phyloP scores from a whole-genome alignment of 768 basidiomycete genomes.

The Vishniacozyma victoriae region DNA sequence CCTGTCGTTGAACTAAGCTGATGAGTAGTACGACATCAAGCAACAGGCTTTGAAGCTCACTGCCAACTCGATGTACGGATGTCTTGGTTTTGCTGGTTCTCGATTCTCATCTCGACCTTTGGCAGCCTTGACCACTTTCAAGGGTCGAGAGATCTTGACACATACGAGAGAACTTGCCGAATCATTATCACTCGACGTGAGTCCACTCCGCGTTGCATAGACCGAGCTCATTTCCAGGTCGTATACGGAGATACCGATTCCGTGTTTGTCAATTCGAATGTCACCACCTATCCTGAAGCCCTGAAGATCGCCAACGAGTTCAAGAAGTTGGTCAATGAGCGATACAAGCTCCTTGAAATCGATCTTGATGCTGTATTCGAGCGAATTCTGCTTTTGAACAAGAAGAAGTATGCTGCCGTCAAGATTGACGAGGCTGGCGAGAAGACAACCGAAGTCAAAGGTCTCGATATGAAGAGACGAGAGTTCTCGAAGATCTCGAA shows the following conservation, averaged over 20 bases:
- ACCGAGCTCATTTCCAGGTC: conserved; percentile 58
- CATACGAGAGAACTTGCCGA: conserved; percentile 90
- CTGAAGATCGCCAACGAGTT: conserved; percentile 84
- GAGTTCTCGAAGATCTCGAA: conserved; percentile 92
- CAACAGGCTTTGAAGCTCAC: conserved; percentile 96
- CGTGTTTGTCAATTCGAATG: conserved; percentile 95
- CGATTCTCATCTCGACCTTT: conserved; percentile 93
- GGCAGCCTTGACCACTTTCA: conserved; percentile 95
- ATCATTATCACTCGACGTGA: conserved; percentile 76
- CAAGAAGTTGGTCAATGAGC: conserved; percentile 94
- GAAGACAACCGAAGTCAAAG: conserved; percentile 79
- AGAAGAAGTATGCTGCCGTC: conserved; percentile 98
- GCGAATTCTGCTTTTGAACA: conserved; percentile 83
- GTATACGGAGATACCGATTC: conserved; percentile 99
- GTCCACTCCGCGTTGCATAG: conserved; percentile 41
- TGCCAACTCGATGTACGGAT: conserved; percentile 99
- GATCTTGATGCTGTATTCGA: conserved; percentile 93
- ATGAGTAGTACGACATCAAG: conserved; percentile 81
- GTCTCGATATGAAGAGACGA: conserved; percentile 97
- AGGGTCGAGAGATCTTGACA: conserved; percentile 93
- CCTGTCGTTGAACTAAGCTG: neutral
- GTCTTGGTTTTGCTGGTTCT: conserved; percentile 94
- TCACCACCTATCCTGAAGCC: conserved; percentile 78
- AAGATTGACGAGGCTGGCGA: conserved; percentile 79
- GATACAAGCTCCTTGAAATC: conserved; percentile 91